These are phyloP conservation scores for Phytophthora europaea DNA, from an alignment of 352 stramenopile genomes.

Conservation along the genomic window DNA sequence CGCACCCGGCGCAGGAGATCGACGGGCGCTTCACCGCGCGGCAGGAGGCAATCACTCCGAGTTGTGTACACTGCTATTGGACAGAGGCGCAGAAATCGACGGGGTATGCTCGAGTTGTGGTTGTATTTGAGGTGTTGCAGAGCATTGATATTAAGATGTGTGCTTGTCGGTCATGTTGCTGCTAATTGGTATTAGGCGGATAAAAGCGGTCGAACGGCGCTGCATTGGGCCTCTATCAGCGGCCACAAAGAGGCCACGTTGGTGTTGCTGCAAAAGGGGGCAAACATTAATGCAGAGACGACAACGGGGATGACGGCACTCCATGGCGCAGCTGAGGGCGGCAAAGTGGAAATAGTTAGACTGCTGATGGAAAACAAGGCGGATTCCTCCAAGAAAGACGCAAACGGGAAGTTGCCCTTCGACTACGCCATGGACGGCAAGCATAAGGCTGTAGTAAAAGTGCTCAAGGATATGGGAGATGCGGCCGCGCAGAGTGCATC, in stretches of 20 bases:
- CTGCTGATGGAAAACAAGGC: slow-evolving; percentile 93
- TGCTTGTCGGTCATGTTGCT: slow-evolving; percentile 10
- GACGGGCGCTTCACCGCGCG: slow-evolving; percentile 88
- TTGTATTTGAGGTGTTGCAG: background rate
- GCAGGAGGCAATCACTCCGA: slow-evolving; percentile 92
- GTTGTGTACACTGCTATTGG: slow-evolving; percentile 87
- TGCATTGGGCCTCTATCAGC: slow-evolving; percentile 95
- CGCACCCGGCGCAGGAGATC: slow-evolving; percentile 85
- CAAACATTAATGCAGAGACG: slow-evolving; percentile 91
- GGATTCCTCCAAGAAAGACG: slow-evolving; percentile 90
- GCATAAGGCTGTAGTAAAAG: slow-evolving; percentile 93
- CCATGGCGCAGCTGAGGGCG: slow-evolving; percentile 90
- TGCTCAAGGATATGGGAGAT: slow-evolving; percentile 94
- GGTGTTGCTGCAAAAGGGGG: slow-evolving; percentile 86
- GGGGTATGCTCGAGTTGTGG: slow-evolving; percentile 53
- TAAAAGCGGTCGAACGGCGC: slow-evolving; percentile 93
- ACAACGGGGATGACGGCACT: slow-evolving; percentile 93
- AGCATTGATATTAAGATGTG: slow-evolving; percentile 12
- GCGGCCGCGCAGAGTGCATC: slow-evolving; percentile 86
- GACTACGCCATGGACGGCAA: slow-evolving; percentile 94
- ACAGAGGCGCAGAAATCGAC: slow-evolving; percentile 90
- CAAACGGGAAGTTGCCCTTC: slow-evolving; percentile 92
- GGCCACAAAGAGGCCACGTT: slow-evolving; percentile 93
- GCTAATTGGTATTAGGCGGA: slow-evolving; percentile 66
- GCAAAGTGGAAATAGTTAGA: slow-evolving; percentile 93